Percentiles rank a stretch among this genome's conserved stretches.
phyloP scores from a whole-genome alignment of 2,329 filamentous ascomycete genomes.

The Aspergillus costaricaensis region DNA sequence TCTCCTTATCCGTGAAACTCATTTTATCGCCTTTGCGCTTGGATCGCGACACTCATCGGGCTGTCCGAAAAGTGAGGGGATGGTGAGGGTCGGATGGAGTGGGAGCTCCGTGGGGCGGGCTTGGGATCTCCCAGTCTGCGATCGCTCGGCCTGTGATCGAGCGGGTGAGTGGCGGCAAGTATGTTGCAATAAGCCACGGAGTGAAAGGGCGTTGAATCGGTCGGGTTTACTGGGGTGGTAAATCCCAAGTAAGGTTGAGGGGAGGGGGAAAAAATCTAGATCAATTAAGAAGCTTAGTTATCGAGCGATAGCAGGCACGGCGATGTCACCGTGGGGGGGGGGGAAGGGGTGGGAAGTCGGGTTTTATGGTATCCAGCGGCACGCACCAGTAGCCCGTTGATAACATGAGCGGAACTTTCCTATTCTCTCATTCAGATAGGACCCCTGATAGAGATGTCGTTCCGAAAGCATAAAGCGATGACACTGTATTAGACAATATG shows the following conservation, averaged over 20 bases:
- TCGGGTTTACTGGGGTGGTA: background rate
- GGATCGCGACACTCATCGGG: constrained; percentile 30
- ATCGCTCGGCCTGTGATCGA: background rate
- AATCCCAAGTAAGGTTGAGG: background rate
- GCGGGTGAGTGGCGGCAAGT: background rate
- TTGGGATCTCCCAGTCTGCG: background rate
- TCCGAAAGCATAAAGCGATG: background rate
- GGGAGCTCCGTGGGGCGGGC: constrained; percentile 16
- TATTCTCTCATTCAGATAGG: background rate
- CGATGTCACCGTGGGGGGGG: constrained; percentile 24
- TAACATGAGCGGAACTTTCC: background rate
- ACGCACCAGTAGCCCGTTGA: background rate
- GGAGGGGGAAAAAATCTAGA: constrained; percentile 8
- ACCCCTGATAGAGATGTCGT: background rate
- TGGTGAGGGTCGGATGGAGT: constrained; percentile 3
- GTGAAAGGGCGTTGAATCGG: background rate
- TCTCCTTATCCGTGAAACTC: constrained; percentile 63
- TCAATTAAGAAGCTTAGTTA: constrained; percentile 17
- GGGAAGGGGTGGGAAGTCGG: background rate
- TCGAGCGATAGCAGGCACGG: constrained; percentile 9
- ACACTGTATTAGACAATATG: background rate
- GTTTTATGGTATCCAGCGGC: background rate
- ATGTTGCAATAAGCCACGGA: background rate
- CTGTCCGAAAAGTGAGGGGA: constrained; percentile 12
- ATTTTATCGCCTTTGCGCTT: constrained; percentile 29